Evolutionary conservation across 345 rosid genomes (phyloP), one percentile per base, ranked within the genome.

Genomic region (Arabis hirsuta): DNA sequence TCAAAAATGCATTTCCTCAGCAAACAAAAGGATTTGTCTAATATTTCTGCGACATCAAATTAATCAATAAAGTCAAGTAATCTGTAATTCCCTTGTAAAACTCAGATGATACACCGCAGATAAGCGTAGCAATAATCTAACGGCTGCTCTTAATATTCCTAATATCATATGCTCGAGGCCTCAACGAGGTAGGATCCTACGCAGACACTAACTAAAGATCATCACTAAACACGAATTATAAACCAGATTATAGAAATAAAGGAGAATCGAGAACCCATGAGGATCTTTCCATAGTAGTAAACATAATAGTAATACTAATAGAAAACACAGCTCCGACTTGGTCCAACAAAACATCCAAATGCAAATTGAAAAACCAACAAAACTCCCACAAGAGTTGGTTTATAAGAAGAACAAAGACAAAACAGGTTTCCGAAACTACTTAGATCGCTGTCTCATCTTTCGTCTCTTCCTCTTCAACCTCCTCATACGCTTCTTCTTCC

Each of bases 401-500:
- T 20, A 36, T 36, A 9, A 51, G 16, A 42, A n/a, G n/a, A 51
- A 29, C 31, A 34, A 48, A 45, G 19, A 5, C 19, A 65, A 39
- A 20, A 32, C 26, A 73, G 19, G 11, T 9, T 11, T 9, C 41
- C 14, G 22, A 73, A 59, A 12, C 91, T 92, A 92, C 95, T 92
- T 92, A 42, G 98, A 92, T 84, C 98, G 87, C 81, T 92, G 98
- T 61, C 96, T 88, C 98, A 90, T 92, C 98, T 92, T 92, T 87
- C 96, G 77, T 84, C 96, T 88, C 96, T 92, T 92, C 91, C 98
- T 90, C 98, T 92, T 92, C 85, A 92, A 74, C 76, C 98, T 92
- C 81, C 96, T 92, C 98, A 92, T 92, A 56, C 96, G 96, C 98
- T 90, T 92, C 96, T 92, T 92, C 98, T 92, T 92, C 96, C 98